These are phyloP conservation scores for Ulmus americana DNA, from an alignment of 331 rosid genomes.

Conservation along the genomic window DNA sequence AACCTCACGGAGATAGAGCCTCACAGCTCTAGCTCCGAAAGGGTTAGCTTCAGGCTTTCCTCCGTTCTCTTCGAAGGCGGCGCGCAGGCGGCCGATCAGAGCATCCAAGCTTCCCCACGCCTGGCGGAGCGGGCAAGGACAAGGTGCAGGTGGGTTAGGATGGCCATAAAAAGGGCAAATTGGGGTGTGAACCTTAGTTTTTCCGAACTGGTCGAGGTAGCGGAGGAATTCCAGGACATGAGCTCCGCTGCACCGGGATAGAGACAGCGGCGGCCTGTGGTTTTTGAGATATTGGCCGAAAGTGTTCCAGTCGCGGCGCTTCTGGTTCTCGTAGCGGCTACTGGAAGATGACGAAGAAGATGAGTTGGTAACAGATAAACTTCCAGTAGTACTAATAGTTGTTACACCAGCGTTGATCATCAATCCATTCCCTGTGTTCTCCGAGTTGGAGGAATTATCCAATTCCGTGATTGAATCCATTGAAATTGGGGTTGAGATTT, in stretches of 20 bases:
- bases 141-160: slow-evolving; percentile 92
- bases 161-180: slow-evolving; percentile 94
- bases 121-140: slow-evolving; percentile 90
- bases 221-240: slow-evolving; percentile 95
- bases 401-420: neutral
- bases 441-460: slow-evolving; percentile 37
- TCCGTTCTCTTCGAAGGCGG: slow-evolving; percentile 97
- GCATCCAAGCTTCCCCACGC: slow-evolving; percentile 99
- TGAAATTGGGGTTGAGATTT: neutral
- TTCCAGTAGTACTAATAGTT: slow-evolving; percentile 9
- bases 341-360: slow-evolving; percentile 45
- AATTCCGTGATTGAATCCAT: slow-evolving; percentile 75
- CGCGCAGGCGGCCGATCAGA: slow-evolving; percentile 89
- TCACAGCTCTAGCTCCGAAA: slow-evolving; percentile 87
- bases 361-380: slow-evolving; percentile 18
- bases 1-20: slow-evolving; percentile 95
- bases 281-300: slow-evolving; percentile 90
- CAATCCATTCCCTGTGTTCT: slow-evolving; percentile 17
- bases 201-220: slow-evolving; percentile 91
- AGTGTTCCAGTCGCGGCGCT: slow-evolving; percentile 97
- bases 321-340: slow-evolving; percentile 94
- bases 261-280: slow-evolving; percentile 91
- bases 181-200: slow-evolving; percentile 87
- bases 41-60: slow-evolving; percentile 93
- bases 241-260: slow-evolving; percentile 92